phyloP scores from a whole-genome alignment of 2,329 filamentous ascomycete species.

The Paraphaeosphaeria minitans region DNA sequence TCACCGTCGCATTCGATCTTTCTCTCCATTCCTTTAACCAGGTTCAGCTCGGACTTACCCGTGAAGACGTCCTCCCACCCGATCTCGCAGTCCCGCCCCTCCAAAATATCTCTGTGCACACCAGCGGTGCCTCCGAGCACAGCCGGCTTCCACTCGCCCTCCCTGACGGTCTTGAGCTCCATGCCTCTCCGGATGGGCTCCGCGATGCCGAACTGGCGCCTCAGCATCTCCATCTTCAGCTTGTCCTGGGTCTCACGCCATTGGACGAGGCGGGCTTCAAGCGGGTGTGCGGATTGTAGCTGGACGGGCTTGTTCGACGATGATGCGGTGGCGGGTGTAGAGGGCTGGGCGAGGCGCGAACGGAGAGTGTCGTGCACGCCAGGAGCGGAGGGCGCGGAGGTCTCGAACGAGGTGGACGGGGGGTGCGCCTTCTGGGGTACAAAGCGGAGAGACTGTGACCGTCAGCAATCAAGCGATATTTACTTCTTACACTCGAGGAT shows the following conservation, averaged over 20 bases:
- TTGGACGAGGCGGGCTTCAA: slow-evolving; percentile 84
- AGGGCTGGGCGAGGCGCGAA: slow-evolving; percentile 70
- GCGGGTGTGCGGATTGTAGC: slow-evolving; percentile 78
- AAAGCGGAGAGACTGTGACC: slow-evolving; percentile 80
- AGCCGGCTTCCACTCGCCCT: slow-evolving; percentile 79
- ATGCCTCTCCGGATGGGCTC: slow-evolving; percentile 92
- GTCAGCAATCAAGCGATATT: slow-evolving; percentile 2
- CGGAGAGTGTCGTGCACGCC: slow-evolving; percentile 94
- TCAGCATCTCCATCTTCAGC: slow-evolving; percentile 85
- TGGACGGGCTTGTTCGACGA: slow-evolving; percentile 36
- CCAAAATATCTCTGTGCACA: slow-evolving; percentile 88
- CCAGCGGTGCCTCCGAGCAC: slow-evolving; percentile 69
- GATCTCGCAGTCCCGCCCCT: slow-evolving; percentile 75
- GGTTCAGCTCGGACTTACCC: slow-evolving; percentile 54
- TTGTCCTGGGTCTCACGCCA: slow-evolving; percentile 90
- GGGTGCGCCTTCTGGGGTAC: slow-evolving; percentile 72
- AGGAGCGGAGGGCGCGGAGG: slow-evolving; percentile 81
- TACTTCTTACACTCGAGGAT: neutral
- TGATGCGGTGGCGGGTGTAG: slow-evolving; percentile 33
- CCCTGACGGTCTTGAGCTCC: slow-evolving; percentile 87
- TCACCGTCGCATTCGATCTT: neutral
- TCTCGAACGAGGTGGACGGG: slow-evolving; percentile 57
- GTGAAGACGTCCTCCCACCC: slow-evolving; percentile 94
- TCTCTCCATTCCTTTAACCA: neutral
- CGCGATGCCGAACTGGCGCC: slow-evolving; percentile 86